Conservation (phyloP, 768 basidiomycete species). For the Termitomyces sp. region DNA sequence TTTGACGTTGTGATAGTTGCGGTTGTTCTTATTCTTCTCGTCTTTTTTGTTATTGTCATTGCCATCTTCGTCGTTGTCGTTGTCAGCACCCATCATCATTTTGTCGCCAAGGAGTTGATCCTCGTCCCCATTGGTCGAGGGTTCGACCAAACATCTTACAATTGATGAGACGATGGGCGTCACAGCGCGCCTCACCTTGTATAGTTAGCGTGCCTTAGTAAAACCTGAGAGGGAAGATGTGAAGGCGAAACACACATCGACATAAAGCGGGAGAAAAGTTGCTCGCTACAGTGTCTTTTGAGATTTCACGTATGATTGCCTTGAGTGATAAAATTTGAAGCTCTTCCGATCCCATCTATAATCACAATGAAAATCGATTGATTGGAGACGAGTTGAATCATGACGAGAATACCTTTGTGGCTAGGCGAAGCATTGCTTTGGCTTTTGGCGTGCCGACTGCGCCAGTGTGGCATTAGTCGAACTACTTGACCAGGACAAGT, state of each 20-base stretch:
- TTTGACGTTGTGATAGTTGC: not conserved
- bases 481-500: not conserved
- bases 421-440: constrained; percentile 38
- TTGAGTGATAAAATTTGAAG: constrained; percentile 14
- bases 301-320: constrained; percentile 10
- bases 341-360: constrained; percentile 13
- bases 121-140: not conserved
- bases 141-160: not conserved
- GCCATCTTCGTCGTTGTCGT: no score
- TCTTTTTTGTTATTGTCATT: not conserved
- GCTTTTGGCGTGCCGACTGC: not conserved
- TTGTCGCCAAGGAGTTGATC: not conserved
- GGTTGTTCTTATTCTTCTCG: not conserved
- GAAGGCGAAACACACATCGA: constrained; percentile 10
- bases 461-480: no score
- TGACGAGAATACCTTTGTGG: constrained; percentile 26
- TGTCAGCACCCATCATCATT: not conserved
- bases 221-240: not conserved
- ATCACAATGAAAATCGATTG: not conserved
- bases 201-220: constrained; percentile 1
- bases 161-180: not conserved
- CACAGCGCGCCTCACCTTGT: not conserved
- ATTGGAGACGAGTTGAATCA: not conserved
- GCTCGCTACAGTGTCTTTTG: constrained; percentile 17
- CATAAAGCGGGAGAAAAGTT: constrained; percentile 18